phyloP scores from a whole-genome alignment of 1,284 basidiomycete genomes.

The Heterobasidion irregulare region DNA sequence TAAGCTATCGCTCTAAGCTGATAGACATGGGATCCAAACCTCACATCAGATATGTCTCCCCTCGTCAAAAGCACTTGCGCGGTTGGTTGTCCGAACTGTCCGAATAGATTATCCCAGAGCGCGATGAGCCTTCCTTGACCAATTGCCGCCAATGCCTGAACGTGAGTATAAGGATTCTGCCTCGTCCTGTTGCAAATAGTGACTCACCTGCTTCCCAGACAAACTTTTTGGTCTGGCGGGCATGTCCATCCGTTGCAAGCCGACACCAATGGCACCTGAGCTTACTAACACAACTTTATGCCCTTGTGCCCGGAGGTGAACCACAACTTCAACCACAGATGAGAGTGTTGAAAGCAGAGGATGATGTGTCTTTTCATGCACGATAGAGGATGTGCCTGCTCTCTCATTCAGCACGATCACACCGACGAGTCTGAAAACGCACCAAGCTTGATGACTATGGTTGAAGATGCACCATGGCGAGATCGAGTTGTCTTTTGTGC shows the following conservation, averaged over 20 bases:
- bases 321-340: conserved; percentile 87
- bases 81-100: conserved; percentile 88
- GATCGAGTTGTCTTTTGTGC: background rate
- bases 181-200: conserved; percentile 2
- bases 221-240: conserved; percentile 76
- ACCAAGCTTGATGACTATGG: conserved; percentile 87
- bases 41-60: conserved; percentile 93
- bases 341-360: conserved; percentile 89
- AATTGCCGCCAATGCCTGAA: conserved; percentile 88
- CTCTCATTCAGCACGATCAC: conserved; percentile 4
- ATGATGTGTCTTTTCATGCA: conserved; percentile 84
- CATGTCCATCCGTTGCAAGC: conserved; percentile 86
- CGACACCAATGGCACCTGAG: conserved; percentile 95
- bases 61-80: conserved; percentile 93
- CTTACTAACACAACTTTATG: conserved; percentile 95
- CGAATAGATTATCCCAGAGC: conserved; percentile 94
- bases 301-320: conserved; percentile 69
- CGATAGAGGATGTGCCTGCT: conserved; percentile 88
- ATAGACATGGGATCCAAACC: conserved; percentile 20
- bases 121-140: conserved; percentile 95
- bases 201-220: conserved; percentile 78
- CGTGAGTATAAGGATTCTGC: conserved; percentile 5
- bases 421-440: conserved; percentile 12
- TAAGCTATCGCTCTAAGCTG: background rate
- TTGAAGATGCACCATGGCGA: conserved; percentile 32